phyloP scores from a whole-genome alignment of 768 basidiomycete species.

The Agrocybe praecox region DNA sequence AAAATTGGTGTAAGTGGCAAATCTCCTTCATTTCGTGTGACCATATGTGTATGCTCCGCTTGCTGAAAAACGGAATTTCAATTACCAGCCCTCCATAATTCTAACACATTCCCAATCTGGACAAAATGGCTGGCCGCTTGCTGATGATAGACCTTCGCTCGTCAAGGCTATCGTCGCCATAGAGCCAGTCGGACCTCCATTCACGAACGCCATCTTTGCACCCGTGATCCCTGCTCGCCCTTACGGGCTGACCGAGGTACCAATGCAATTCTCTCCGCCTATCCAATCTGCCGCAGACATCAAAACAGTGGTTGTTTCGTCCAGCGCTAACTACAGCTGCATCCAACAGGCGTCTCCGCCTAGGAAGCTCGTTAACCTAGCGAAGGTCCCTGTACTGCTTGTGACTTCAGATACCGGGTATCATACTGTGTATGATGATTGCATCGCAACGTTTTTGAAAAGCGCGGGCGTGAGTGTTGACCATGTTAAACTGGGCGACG shows the following conservation, averaged over 20 bases:
- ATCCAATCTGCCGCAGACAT: slow-evolving; percentile 39
- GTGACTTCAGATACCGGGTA: slow-evolving; percentile 54
- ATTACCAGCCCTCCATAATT: slow-evolving; percentile 43
- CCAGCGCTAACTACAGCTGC: slow-evolving; percentile 35
- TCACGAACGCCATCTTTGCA: slow-evolving; percentile 42
- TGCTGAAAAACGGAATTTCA: neutral
- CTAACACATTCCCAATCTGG: slow-evolving; percentile 56
- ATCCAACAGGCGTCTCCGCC: slow-evolving; percentile 46
- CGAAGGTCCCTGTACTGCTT: slow-evolving; percentile 45
- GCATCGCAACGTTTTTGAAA: slow-evolving; percentile 42
- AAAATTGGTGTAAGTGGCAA: slow-evolving; percentile 49
- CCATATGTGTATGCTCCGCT: neutral
- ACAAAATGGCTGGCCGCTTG: slow-evolving; percentile 49
- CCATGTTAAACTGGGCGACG: slow-evolving; percentile 38
- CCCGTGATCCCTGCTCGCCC: slow-evolving; percentile 36
- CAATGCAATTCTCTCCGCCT: slow-evolving; percentile 46
- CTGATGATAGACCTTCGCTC: slow-evolving; percentile 43
- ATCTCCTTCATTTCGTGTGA: neutral
- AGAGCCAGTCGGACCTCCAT: slow-evolving; percentile 55
- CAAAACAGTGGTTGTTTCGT: slow-evolving; percentile 24
- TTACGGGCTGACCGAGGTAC: slow-evolving; percentile 51
- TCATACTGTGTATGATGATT: slow-evolving; percentile 50
- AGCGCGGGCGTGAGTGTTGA: slow-evolving; percentile 49
- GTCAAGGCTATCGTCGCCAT: slow-evolving; percentile 51
- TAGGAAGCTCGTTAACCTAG: slow-evolving; percentile 42